phyloP scores from a whole-genome alignment of 2,329 filamentous ascomycete species.

The Calonectria honghensis region DNA sequence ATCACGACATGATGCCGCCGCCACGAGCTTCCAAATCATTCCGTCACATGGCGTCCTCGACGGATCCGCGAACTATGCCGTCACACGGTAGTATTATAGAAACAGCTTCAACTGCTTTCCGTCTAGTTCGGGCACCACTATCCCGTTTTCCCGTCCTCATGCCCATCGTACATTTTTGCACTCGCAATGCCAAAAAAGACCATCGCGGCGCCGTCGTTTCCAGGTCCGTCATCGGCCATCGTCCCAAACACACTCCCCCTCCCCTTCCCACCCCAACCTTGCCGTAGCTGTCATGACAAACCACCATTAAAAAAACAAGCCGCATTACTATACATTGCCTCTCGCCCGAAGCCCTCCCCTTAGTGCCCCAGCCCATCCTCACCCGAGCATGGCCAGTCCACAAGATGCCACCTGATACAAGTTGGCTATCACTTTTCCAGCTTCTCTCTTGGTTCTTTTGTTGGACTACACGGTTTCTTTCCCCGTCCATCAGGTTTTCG shows the following conservation, averaged over 20 bases:
- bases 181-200: not conserved
- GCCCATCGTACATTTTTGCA: slow-evolving; percentile 27
- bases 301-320: not conserved
- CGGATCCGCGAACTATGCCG: slow-evolving; percentile 17
- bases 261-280: slow-evolving; percentile 10
- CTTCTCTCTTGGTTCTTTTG: not conserved
- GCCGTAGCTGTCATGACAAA: slow-evolving; percentile 21
- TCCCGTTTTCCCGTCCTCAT: slow-evolving; percentile 24
- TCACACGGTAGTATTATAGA: slow-evolving; percentile 25
- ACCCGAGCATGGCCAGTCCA: not conserved
- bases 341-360: not conserved
- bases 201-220: slow-evolving; percentile 43
- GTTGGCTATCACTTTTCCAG: not conserved
- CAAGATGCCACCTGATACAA: not conserved
- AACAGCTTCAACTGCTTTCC: slow-evolving; percentile 16
- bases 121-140: slow-evolving; percentile 5
- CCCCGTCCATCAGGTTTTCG: not conserved
- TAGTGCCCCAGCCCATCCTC: slow-evolving; percentile 3
- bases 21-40: not conserved
- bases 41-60: slow-evolving; percentile 25
- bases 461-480: not conserved
- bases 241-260: slow-evolving; percentile 2
- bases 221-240: slow-evolving; percentile 30
- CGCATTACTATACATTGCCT: slow-evolving; percentile 15
- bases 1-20: no score